Percentiles rank a stretch among this genome's conserved stretches.
These are phyloP conservation scores for Anacardium occidentale DNA, from an alignment of 345 rosid species.

Conservation along the genomic window DNA sequence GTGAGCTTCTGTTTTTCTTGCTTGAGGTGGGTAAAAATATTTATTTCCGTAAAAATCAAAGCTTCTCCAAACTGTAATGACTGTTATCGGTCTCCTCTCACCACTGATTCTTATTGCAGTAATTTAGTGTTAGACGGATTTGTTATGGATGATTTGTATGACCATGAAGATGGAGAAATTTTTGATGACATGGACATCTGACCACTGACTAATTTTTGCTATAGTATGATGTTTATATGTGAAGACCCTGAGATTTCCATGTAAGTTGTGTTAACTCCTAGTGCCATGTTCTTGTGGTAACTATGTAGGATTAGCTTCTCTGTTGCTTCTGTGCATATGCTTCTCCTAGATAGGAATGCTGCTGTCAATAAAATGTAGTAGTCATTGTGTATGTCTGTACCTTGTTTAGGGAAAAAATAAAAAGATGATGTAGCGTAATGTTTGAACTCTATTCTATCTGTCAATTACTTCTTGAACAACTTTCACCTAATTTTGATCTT, in stretches of 20 bases:
- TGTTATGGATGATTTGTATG: slow-evolving; percentile 33
- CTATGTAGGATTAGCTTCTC: slow-evolving; percentile 25
- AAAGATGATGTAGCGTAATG: neutral
- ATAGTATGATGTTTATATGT: slow-evolving; percentile 25
- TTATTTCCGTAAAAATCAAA: neutral
- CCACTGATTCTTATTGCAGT: slow-evolving; percentile 46
- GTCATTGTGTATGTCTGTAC: neutral
- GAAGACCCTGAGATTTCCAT: slow-evolving; percentile 11
- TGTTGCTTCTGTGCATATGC: slow-evolving; percentile 1
- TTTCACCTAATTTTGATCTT: too few relatives aligned
- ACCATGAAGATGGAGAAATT: slow-evolving; percentile 69
- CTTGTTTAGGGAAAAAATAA: neutral
- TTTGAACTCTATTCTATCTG: too few relatives aligned
- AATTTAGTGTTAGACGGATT: slow-evolving; percentile 70
- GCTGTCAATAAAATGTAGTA: slow-evolving; percentile 12
- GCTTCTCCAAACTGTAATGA: neutral
- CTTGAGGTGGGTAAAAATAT: slow-evolving; percentile 50
- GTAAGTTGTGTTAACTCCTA: neutral
- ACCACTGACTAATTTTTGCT: slow-evolving; percentile 18
- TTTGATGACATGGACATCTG: slow-evolving; percentile 83
- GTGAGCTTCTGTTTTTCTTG: slow-evolving; percentile 81
- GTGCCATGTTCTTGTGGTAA: slow-evolving; percentile 3
- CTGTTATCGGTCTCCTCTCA: slow-evolving; percentile 3
- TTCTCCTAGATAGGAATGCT: neutral
- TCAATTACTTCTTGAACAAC: too few relatives aligned